Evolutionary conservation across 2,329 filamentous ascomycete species (phyloP).

Genomic region (Penicillium sp.): DNA sequence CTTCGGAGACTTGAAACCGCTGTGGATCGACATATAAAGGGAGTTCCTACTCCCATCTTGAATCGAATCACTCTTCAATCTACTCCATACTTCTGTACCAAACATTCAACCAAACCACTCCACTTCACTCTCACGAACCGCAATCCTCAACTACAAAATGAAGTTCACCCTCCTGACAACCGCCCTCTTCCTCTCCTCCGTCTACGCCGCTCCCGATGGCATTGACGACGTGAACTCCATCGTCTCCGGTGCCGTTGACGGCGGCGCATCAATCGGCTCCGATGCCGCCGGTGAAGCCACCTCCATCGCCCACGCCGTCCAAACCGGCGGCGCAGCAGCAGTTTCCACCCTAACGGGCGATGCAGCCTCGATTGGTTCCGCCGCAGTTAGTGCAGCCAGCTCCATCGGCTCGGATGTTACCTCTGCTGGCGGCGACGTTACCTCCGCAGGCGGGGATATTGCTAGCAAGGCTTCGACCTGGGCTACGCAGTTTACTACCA

Average conservation of each 20-base stretch:
- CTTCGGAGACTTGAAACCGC: too few species aligned
- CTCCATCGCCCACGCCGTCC: slow-evolving; percentile 11
- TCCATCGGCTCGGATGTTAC: slow-evolving; percentile 6
- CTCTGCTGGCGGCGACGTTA: slow-evolving; percentile 10
- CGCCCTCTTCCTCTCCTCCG: slow-evolving; percentile 22
- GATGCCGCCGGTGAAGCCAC: slow-evolving; percentile 15
- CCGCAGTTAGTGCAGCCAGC: slow-evolving; percentile 9
- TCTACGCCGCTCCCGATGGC: slow-evolving; percentile 18
- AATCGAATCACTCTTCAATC: neutral
- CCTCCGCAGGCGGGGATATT: slow-evolving; percentile 10
- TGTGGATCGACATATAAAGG: neutral
- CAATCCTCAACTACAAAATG: slow-evolving; percentile 19
- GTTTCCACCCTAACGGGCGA: slow-evolving; percentile 17
- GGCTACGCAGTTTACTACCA: slow-evolving; percentile 15
- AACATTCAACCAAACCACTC: neutral
- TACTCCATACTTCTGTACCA: neutral
- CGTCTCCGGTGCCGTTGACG: slow-evolving; percentile 15
- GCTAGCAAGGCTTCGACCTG: slow-evolving; percentile 12
- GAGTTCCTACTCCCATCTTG: neutral
- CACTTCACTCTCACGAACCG: neutral
- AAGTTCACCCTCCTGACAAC: slow-evolving; percentile 26
- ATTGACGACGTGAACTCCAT: slow-evolving; percentile 14
- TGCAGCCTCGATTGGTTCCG: slow-evolving; percentile 13
- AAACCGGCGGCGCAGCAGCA: slow-evolving; percentile 16
- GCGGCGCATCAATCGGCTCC: slow-evolving; percentile 15